phyloP scores from a whole-genome alignment of 805 yeast genomes.

The Crinitomyces ghanaensis region DNA sequence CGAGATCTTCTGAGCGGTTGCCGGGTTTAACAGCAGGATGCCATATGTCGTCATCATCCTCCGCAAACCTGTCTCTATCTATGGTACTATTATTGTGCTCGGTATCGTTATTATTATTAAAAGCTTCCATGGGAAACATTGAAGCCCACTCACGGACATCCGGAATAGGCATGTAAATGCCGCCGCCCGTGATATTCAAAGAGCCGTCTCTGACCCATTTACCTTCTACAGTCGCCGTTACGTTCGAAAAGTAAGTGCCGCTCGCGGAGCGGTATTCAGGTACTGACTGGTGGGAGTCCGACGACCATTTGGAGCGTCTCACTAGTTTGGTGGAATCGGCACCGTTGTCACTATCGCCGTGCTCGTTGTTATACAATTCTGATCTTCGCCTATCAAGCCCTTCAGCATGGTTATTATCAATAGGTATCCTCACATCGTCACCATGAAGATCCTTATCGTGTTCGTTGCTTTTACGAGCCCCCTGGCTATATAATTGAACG shows the following conservation, averaged over 20 bases:
- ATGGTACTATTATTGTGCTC: not conserved
- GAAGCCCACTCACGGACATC: not conserved
- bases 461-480: no score
- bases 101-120: not conserved
- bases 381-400: no score
- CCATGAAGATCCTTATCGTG: no score
- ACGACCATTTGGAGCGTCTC: no score
- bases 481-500: no score
- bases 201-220: constrained; percentile 38
- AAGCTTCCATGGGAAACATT: not conserved
- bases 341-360: constrained; percentile 2
- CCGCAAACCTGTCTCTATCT: no score
- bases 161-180: constrained; percentile 14
- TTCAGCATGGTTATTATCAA: no score
- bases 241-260: constrained; percentile 15
- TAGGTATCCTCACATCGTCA: no score
- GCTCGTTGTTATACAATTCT: no score
- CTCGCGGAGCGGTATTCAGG: no score
- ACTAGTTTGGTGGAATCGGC: not conserved
- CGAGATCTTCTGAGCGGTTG: constrained; percentile 8
- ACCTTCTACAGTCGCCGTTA: constrained; percentile 29
- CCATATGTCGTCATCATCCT: not conserved
- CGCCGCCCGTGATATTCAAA: constrained; percentile 27
- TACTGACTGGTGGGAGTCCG: no score
- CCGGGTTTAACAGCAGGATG: constrained; percentile 1